phyloP scores from a whole-genome alignment of 805 yeast genomes.

The Sugiyamaella valdiviana region DNA sequence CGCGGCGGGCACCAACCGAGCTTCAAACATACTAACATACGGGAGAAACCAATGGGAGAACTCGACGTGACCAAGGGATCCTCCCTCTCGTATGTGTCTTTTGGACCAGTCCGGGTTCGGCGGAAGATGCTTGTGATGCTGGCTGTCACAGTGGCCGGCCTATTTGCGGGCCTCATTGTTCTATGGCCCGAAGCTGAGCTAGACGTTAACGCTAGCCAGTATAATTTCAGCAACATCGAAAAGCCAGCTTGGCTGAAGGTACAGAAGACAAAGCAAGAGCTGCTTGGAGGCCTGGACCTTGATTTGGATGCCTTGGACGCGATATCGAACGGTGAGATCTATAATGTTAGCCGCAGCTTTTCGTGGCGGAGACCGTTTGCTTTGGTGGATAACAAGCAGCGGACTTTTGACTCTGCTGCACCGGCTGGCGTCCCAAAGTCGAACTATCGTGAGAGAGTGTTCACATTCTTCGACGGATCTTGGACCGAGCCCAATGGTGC shows the following conservation, averaged over 20 bases:
- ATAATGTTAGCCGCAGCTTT: slow-evolving; percentile 1
- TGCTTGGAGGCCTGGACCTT: slow-evolving; percentile 4
- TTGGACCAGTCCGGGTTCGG: not conserved
- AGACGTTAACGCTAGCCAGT: not conserved
- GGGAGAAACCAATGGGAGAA: too few species aligned
- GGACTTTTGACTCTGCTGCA: not conserved
- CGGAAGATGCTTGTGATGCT: not conserved
- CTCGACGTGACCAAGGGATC: not conserved
- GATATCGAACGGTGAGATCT: slow-evolving; percentile 7
- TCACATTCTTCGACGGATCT: slow-evolving; percentile 12
- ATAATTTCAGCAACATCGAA: not conserved
- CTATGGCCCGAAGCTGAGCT: not conserved
- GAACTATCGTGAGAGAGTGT: slow-evolving; percentile 3
- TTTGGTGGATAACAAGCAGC: not conserved
- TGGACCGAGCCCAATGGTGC: not conserved
- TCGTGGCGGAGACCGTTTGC: slow-evolving; percentile 4
- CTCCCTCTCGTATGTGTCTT: not conserved
- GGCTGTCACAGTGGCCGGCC: not conserved
- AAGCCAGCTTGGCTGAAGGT: slow-evolving; percentile 4
- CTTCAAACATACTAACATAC: too few species aligned
- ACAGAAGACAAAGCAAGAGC: slow-evolving; percentile 1
- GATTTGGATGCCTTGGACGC: slow-evolving; percentile 1
- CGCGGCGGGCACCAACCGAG: too few species aligned
- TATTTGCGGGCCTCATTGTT: not conserved
- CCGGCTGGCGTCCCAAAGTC: not conserved